phyloP scores from a whole-genome alignment of 176 grass and related monocot species.

The Saccharum spontaneum region DNA sequence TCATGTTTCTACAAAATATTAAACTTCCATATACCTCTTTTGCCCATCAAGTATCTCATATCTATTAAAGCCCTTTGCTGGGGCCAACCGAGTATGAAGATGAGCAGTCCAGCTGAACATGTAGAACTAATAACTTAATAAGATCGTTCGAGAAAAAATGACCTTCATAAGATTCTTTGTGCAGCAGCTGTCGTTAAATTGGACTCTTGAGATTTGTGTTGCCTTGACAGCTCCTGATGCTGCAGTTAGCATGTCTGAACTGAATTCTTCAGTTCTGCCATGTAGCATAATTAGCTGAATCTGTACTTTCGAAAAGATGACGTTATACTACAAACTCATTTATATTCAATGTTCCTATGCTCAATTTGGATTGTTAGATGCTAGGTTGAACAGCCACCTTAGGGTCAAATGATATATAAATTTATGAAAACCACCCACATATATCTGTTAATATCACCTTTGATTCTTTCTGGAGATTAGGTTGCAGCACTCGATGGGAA shows the following conservation, averaged over 20 bases:
- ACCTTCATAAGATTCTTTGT: neutral
- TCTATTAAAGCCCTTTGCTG: neutral
- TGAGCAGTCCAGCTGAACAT: neutral
- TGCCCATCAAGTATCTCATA: neutral
- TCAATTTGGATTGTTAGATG: neutral
- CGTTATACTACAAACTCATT: neutral
- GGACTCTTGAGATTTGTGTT: neutral
- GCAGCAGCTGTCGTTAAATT: neutral
- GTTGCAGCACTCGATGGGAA: constrained; percentile 54
- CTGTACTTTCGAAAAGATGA: neutral
- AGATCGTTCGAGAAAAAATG: neutral
- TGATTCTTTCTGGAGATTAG: constrained; percentile 30
- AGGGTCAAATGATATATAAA: neutral
- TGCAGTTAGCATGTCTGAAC: neutral
- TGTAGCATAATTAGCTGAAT: neutral
- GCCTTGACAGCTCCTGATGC: neutral
- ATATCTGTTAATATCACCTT: neutral
- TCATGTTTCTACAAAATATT: neutral
- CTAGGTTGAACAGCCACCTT: neutral
- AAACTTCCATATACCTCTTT: neutral
- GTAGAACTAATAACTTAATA: neutral
- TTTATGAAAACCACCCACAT: neutral
- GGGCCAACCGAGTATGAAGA: neutral
- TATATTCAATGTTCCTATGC: neutral
- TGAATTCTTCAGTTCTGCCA: neutral